Conservation (phyloP, 495 filamentous ascomycete species). For the Beverwykella pulmonaria region DNA sequence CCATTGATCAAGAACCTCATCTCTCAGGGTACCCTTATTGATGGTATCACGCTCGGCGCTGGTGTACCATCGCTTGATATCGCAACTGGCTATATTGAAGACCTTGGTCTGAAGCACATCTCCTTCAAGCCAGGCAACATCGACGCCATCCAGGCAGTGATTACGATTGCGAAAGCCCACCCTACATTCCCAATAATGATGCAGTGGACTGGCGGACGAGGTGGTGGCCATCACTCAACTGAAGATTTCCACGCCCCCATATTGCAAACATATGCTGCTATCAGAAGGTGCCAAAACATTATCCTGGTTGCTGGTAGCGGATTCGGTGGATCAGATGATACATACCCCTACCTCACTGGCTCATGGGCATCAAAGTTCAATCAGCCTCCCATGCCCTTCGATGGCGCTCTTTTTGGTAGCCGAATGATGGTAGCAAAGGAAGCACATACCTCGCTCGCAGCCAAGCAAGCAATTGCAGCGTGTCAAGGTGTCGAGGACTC, state of each 20-base stretch:
- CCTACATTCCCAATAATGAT: constrained; percentile 54
- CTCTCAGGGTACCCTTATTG: constrained; percentile 41
- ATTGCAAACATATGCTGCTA: constrained; percentile 50
- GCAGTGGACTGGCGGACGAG: constrained; percentile 58
- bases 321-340: constrained; percentile 53
- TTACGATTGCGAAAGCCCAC: constrained; percentile 52
- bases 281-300: constrained; percentile 52
- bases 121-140: constrained; percentile 56
- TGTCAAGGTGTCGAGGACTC: constrained; percentile 43
- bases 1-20: constrained; percentile 41
- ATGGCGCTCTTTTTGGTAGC: constrained; percentile 53
- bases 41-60: constrained; percentile 53
- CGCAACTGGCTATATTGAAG: constrained; percentile 52
- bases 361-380: constrained; percentile 50
- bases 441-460: constrained; percentile 45
- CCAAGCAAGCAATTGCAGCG: constrained; percentile 41
- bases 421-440: constrained; percentile 57
- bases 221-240: constrained; percentile 57
- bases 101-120: constrained; percentile 54
- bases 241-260: constrained; percentile 57
- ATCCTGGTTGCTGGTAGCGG: constrained; percentile 56
- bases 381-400: constrained; percentile 54
- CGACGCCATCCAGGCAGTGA: constrained; percentile 52
- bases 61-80: constrained; percentile 57
- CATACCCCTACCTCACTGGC: constrained; percentile 54